Base-by-base conservation (phyloP, 2,329 filamentous ascomycete species). In the Rhexocercosporidium sp. region DNA sequence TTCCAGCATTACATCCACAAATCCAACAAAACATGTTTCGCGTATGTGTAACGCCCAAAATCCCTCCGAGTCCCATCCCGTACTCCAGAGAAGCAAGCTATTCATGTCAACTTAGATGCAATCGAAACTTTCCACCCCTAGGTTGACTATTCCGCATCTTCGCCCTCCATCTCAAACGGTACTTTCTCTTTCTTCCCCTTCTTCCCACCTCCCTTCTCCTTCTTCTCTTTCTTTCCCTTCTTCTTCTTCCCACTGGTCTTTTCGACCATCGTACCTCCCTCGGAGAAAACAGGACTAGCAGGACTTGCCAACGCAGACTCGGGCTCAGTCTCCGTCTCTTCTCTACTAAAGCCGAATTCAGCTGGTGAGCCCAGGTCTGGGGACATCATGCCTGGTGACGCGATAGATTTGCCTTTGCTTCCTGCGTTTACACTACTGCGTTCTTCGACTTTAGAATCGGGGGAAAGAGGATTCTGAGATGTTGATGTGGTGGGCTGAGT, bases 201-300 rank as follows among this genome's bases (percentile, higher is more conserved):
- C 39, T 49, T 34, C 46, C 65, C 67, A 18, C 51, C 60, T 20
- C 64, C 66, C 51, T 71, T 67, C 14, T 60, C 65, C 39, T 70
- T 71, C 64, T 69, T 69, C 3, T 56, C 64, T 27, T 72, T 71
- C 63, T 70, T 70, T 1, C 70, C 70, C 27, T 65, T 68, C 46
- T 68, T 70, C 27, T 31, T 63, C 22, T 44, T 44, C 22, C 25
- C 60, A 22, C 49, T 49, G 4, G 8, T 54, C n/a, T 62, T 22
- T 18, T 37, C 53, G 8, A 57, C 31, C 31, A 27, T 41, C 2
- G 53, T 57, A 1, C 53, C 60, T 29, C 63, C 64, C 34, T 53
- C 54, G 3, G 56, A 64, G 60, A 25, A 31, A 14, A 7, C 53
- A 29, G 39, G 62, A 44, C 20, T 62, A 29, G 18, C 62, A 65